These are phyloP conservation scores for Hypoxylon fuscum DNA, from an alignment of 495 filamentous ascomycete genomes.

Conservation along the genomic window DNA sequence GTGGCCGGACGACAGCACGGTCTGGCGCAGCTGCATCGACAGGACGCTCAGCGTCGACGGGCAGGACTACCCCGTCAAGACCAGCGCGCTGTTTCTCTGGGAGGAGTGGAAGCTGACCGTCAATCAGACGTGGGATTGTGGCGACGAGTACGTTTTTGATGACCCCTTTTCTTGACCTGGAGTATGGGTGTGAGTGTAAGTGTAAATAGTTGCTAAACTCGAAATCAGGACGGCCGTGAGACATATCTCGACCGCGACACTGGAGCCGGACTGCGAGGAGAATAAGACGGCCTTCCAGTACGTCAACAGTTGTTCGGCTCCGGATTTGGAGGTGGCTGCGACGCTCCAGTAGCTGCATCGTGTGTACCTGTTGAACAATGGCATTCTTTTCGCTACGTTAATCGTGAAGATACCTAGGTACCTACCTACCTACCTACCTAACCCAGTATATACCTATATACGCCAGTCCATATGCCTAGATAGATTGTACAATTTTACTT, in stretches of 20 bases:
- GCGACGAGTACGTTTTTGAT: conserved; percentile 19
- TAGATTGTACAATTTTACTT: conserved; percentile 20
- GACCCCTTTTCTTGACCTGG: not conserved
- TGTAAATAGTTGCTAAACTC: not conserved
- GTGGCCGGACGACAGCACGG: conserved; percentile 25
- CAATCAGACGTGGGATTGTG: conserved; percentile 40
- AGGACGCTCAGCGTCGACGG: conserved; percentile 16
- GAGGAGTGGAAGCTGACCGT: conserved; percentile 36
- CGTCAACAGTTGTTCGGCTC: conserved; percentile 30
- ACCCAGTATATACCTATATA: too few relatives aligned
- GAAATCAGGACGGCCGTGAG: conserved; percentile 12
- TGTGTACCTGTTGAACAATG: not conserved
- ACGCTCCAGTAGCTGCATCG: conserved; percentile 7
- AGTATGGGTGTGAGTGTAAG: not conserved
- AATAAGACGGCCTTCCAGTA: conserved; percentile 21
- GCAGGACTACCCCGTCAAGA: conserved; percentile 21
- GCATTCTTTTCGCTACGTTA: conserved; percentile 4
- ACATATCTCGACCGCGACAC: conserved; percentile 31
- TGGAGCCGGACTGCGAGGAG: conserved; percentile 33
- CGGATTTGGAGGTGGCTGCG: conserved; percentile 22
- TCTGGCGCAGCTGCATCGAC: conserved; percentile 30
- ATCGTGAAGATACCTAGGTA: not conserved
- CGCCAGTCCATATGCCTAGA: conserved; percentile 2
- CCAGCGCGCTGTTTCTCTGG: conserved; percentile 26
- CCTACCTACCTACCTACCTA: not conserved